These are phyloP conservation scores for Fomitiporia mediterranea DNA, from an alignment of 1,284 basidiomycete genomes.

Conservation along the genomic window DNA sequence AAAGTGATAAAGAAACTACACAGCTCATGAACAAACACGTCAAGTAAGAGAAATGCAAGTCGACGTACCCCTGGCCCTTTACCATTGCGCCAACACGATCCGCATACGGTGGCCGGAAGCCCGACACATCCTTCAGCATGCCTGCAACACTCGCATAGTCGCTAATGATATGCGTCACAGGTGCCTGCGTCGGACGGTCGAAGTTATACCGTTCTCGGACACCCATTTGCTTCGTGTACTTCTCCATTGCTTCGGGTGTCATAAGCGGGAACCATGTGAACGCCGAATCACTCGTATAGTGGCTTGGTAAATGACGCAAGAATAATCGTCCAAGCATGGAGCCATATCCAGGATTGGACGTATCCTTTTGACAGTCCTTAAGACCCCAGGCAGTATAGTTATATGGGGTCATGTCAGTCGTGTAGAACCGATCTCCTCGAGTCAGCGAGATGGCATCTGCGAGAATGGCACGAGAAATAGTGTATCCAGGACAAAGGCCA, in stretches of 20 bases:
- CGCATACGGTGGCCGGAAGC: slow-evolving; percentile 47
- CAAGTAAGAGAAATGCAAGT: neutral
- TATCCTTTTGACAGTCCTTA: slow-evolving; percentile 69
- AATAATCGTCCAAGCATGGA: slow-evolving; percentile 72
- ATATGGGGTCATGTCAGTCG: slow-evolving; percentile 74
- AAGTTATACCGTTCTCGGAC: slow-evolving; percentile 49
- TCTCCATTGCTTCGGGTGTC: slow-evolving; percentile 66
- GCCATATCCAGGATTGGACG: slow-evolving; percentile 63
- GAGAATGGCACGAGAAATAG: slow-evolving; percentile 82
- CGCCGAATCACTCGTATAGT: slow-evolving; percentile 64
- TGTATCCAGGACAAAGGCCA: slow-evolving; percentile 82
- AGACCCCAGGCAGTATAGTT: slow-evolving; percentile 83
- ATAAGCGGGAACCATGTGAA: slow-evolving; percentile 88
- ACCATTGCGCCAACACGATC: slow-evolving; percentile 47
- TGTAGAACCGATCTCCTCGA: slow-evolving; percentile 80
- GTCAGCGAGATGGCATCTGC: slow-evolving; percentile 84
- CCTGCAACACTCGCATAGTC: slow-evolving; percentile 49
- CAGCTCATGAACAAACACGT: slow-evolving; percentile 5
- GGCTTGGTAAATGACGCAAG: slow-evolving; percentile 64
- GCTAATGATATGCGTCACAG: slow-evolving; percentile 32
- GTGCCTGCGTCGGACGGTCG: slow-evolving; percentile 37
- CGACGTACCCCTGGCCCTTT: slow-evolving; percentile 50
- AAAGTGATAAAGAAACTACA: slow-evolving; percentile 55
- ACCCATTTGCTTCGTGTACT: slow-evolving; percentile 51
- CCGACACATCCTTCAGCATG: slow-evolving; percentile 43